Evolutionary conservation across 2,329 filamentous ascomycete species (phyloP).

Genomic region (Alternaria longipes): DNA sequence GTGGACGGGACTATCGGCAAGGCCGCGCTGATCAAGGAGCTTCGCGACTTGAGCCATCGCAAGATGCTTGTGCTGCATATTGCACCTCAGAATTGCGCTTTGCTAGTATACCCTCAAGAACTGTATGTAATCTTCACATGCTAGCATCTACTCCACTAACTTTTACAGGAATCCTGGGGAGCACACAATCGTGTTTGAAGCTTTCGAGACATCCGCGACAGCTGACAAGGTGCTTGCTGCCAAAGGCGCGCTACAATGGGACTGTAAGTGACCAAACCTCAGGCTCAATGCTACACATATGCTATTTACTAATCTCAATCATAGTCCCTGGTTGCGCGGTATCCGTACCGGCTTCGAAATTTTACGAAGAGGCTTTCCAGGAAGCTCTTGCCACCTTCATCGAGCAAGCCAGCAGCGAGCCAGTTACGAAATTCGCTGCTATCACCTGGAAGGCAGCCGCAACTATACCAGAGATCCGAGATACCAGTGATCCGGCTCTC

Average conservation of each 20-base stretch:
- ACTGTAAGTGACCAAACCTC: slow-evolving; percentile 46
- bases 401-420: slow-evolving; percentile 64
- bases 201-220: slow-evolving; percentile 67
- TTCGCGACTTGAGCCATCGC: slow-evolving; percentile 20
- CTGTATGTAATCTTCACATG: slow-evolving; percentile 41
- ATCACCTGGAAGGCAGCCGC: slow-evolving; percentile 62
- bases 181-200: slow-evolving; percentile 61
- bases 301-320: not conserved
- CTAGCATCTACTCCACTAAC: slow-evolving; percentile 5
- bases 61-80: slow-evolving; percentile 56
- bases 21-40: slow-evolving; percentile 27
- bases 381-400: slow-evolving; percentile 62
- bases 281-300: not conserved
- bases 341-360: slow-evolving; percentile 54
- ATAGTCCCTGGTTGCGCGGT: slow-evolving; percentile 64
- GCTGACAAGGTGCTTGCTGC: slow-evolving; percentile 63
- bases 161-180: slow-evolving; percentile 16
- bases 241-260: slow-evolving; percentile 63
- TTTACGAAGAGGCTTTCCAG: slow-evolving; percentile 57
- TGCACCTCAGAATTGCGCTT: slow-evolving; percentile 60
- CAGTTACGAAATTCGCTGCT: slow-evolving; percentile 63
- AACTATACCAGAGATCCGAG: slow-evolving; percentile 62
- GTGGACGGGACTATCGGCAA: slow-evolving; percentile 37
- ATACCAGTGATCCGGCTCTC: slow-evolving; percentile 66
- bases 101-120: slow-evolving; percentile 52